A percentile compares a stretch with the other conserved stretches of the same genome.
Conservation (phyloP, 176 grass and related monocot genomes). For the Rhipidocladum racemiflorum region DNA sequence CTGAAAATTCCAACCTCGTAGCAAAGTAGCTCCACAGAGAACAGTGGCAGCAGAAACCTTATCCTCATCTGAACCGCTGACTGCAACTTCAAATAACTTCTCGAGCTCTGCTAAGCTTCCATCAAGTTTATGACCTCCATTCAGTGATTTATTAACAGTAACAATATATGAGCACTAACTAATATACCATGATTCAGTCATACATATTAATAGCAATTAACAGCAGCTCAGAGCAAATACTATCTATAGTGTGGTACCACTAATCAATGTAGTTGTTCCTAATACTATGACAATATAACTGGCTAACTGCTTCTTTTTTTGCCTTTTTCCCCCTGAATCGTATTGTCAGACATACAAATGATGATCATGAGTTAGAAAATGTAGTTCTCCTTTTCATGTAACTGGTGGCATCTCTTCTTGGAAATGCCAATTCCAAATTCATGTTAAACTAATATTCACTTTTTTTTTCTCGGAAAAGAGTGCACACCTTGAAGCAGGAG, state of each 20-base stretch:
- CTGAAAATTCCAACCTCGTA: slow-evolving; percentile 98
- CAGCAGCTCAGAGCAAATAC: not conserved
- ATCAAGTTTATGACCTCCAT: slow-evolving; percentile 66
- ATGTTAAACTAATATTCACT: slow-evolving; percentile 23
- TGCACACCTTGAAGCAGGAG: slow-evolving; percentile 92
- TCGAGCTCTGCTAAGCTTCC: slow-evolving; percentile 97
- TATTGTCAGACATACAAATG: not conserved
- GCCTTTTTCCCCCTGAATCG: slow-evolving; percentile 9
- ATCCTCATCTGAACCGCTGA: slow-evolving; percentile 74
- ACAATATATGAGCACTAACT: slow-evolving; percentile 25
- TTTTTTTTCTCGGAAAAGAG: slow-evolving; percentile 23
- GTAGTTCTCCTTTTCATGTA: not conserved
- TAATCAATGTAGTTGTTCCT: not conserved
- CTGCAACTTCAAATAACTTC: slow-evolving; percentile 90
- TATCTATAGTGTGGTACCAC: not conserved
- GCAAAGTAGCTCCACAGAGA: slow-evolving; percentile 87
- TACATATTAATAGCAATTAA: slow-evolving; percentile 20
- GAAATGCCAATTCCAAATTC: slow-evolving; percentile 22
- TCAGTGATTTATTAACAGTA: slow-evolving; percentile 61
- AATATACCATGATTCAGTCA: not conserved
- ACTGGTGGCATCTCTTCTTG: slow-evolving; percentile 13
- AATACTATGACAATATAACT: not conserved
- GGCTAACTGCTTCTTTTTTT: slow-evolving; percentile 15
- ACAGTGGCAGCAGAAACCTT: slow-evolving; percentile 78
- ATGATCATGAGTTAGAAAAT: slow-evolving; percentile 20